Conservation (phyloP, 345 rosid genomes). For the Acer campestre region DNA sequence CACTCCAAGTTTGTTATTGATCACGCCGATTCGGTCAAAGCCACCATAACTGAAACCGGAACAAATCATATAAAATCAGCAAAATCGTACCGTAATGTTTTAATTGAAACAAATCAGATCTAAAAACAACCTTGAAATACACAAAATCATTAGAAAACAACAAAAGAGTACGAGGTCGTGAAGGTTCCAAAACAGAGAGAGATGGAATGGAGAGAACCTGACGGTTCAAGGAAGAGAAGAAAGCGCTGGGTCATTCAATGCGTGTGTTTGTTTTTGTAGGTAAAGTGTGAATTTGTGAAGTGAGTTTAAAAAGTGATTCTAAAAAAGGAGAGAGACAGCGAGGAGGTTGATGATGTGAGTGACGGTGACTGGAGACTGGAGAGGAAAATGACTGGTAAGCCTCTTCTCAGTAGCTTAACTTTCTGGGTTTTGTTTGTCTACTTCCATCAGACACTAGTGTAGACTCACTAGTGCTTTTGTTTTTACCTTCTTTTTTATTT, state of each 20-base stretch:
- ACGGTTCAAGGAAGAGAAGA: not conserved
- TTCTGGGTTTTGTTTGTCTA: constrained; percentile 22
- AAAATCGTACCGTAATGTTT: not conserved
- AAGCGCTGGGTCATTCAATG: constrained; percentile 23
- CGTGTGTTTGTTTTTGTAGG: not conserved
- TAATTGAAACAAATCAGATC: constrained; percentile 12
- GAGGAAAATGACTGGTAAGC: not conserved
- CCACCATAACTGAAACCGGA: not conserved
- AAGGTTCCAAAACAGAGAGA: not conserved
- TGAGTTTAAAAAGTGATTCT: not conserved
- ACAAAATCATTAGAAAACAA: not conserved
- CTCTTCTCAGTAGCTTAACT: not conserved
- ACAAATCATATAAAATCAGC: not conserved
- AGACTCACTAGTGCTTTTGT: not conserved
- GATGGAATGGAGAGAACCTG: not conserved
- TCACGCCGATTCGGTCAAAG: constrained; percentile 20
- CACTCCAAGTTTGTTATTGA: no score
- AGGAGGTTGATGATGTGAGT: not conserved
- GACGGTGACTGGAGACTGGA: not conserved
- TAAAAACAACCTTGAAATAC: not conserved
- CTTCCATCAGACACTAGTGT: constrained; percentile 21
- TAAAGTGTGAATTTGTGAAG: not conserved
- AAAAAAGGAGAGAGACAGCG: not conserved
- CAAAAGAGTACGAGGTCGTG: not conserved
- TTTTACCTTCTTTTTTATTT: not conserved